These are phyloP conservation scores for Neofusicoccum laricinum DNA, from an alignment of 2,329 filamentous ascomycete genomes.

Conservation along the genomic window DNA sequence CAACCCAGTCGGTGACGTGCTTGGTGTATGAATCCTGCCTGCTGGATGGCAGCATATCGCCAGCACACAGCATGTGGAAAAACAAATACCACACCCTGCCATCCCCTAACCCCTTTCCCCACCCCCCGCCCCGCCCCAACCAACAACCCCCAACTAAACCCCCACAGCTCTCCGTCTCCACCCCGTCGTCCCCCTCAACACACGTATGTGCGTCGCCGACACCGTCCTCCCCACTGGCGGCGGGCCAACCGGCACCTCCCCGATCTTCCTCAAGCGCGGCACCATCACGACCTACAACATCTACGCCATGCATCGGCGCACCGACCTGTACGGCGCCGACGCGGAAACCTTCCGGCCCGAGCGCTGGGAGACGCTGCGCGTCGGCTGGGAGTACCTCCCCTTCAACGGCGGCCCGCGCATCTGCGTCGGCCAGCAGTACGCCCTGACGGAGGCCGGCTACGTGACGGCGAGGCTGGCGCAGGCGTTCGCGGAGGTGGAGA, in stretches of 20 bases:
- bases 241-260: constrained; percentile 47
- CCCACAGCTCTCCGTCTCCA: constrained; percentile 50
- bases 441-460: constrained; percentile 14
- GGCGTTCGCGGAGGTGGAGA: not conserved
- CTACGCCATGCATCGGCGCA: constrained; percentile 51
- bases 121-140: too few species aligned
- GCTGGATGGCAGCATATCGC: too few species aligned
- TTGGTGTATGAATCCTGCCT: too few species aligned
- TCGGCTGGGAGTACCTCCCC: constrained; percentile 37
- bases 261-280: constrained; percentile 51
- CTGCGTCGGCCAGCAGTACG: constrained; percentile 28
- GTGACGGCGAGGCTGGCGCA: constrained; percentile 2
- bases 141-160: constrained; percentile 22
- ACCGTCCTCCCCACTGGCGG: constrained; percentile 51
- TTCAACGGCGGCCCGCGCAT: constrained; percentile 39
- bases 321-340: constrained; percentile 49
- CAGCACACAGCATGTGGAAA: not conserved
- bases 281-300: constrained; percentile 42
- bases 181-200: constrained; percentile 54
- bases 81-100: too few species aligned
- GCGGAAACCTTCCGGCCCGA: constrained; percentile 50
- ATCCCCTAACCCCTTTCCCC: too few species aligned
- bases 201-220: constrained; percentile 47
- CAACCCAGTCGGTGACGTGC: not conserved
- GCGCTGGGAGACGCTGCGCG: constrained; percentile 42